Percentiles rank a stretch among this genome's conserved stretches.
phyloP scores from a whole-genome alignment of 805 yeast species.

The Spathaspora passalidarum region DNA sequence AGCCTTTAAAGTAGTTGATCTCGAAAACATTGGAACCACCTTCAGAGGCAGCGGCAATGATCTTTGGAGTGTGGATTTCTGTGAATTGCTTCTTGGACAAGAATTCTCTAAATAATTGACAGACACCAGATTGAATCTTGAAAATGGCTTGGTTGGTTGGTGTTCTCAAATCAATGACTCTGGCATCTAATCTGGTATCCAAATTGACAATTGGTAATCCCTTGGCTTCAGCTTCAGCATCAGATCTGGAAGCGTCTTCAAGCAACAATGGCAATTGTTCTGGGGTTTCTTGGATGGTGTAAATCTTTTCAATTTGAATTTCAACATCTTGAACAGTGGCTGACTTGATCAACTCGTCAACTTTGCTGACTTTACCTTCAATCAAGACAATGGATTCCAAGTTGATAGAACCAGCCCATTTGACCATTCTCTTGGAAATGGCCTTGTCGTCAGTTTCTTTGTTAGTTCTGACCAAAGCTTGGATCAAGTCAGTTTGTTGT shows the following conservation, averaged over 20 bases:
- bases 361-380: constrained; percentile 78
- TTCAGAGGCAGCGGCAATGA: constrained; percentile 93
- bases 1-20: constrained; percentile 86
- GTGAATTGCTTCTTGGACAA: constrained; percentile 64
- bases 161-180: constrained; percentile 96
- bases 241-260: constrained; percentile 96
- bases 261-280: constrained; percentile 88
- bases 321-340: constrained; percentile 92
- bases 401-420: constrained; percentile 86
- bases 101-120: constrained; percentile 86
- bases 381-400: constrained; percentile 91
- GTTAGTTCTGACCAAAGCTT: constrained; percentile 78
- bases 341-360: constrained; percentile 82
- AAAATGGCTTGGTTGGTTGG: constrained; percentile 97
- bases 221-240: constrained; percentile 87
- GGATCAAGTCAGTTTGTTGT: constrained; percentile 81
- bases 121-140: constrained; percentile 88
- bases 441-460: constrained; percentile 46
- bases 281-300: constrained; percentile 83
- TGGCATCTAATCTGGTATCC: constrained; percentile 91
- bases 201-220: constrained; percentile 92
- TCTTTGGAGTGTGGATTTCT: constrained; percentile 95
- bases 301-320: constrained; percentile 70
- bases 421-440: constrained; percentile 92
- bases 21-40: constrained; percentile 98